These are phyloP conservation scores for Tuber borchii DNA, from an alignment of 495 filamentous ascomycete genomes.

Conservation along the genomic window DNA sequence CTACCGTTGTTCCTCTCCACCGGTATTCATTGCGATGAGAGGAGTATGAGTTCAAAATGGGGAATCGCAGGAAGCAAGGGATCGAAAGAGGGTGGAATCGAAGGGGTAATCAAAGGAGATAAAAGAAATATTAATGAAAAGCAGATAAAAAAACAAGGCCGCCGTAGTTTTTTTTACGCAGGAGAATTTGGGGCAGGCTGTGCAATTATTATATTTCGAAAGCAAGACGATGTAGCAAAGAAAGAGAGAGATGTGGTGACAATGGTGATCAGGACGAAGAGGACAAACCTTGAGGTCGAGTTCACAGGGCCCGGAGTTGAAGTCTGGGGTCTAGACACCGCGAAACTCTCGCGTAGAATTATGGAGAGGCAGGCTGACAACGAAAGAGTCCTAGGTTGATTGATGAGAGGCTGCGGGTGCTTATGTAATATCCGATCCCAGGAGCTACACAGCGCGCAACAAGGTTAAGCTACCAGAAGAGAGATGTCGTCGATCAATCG, in stretches of 20 bases:
- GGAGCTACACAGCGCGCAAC: neutral
- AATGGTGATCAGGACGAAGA: neutral
- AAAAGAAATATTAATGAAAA: neutral
- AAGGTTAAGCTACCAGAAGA: neutral
- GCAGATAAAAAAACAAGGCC: neutral
- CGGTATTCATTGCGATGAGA: slow-evolving; percentile 25
- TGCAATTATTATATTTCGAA: neutral
- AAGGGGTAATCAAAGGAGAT: neutral
- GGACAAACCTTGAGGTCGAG: neutral
- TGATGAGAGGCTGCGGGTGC: neutral
- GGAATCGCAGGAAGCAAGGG: slow-evolving; percentile 3
- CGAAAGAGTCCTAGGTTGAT: neutral
- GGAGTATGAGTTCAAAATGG: neutral
- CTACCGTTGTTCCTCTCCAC: slow-evolving; percentile 35
- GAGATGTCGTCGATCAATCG: neutral
- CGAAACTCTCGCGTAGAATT: slow-evolving; percentile 2
- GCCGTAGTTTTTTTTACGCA: neutral
- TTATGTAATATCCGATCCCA: neutral
- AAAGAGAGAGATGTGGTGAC: neutral
- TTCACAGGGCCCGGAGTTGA: neutral
- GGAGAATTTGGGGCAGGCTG: neutral
- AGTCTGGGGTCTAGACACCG: neutral
- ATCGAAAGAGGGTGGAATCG: neutral
- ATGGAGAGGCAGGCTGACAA: neutral
- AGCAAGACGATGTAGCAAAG: neutral